Evolutionary conservation across 805 yeast genomes (phyloP).

Genomic region (Lipomyces anomalus): DNA sequence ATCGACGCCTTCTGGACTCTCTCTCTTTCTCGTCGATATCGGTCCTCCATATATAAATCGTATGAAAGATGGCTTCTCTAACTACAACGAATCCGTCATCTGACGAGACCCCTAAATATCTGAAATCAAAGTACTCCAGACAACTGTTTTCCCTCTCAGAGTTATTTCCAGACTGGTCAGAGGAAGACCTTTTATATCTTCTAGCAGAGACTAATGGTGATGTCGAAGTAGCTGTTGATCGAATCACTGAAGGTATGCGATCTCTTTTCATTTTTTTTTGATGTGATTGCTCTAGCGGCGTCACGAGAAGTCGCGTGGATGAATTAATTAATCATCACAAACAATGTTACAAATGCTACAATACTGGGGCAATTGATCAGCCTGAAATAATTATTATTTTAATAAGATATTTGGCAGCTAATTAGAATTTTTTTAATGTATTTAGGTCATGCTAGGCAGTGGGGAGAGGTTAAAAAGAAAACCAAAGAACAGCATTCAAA

Average conservation of each 20-base stretch:
- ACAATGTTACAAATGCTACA: neutral
- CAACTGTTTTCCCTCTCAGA: conserved; percentile 59
- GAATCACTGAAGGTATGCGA: conserved; percentile 62
- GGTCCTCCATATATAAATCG: too few species aligned
- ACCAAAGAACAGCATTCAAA: conserved; percentile 27
- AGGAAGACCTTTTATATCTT: conserved; percentile 71
- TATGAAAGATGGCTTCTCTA: too few species aligned
- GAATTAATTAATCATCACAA: neutral
- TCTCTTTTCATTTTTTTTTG: neutral
- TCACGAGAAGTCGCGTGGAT: neutral
- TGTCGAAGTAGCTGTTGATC: conserved; percentile 73
- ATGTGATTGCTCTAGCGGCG: neutral
- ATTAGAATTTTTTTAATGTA: neutral
- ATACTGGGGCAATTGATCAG: neutral
- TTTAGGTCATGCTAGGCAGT: conserved; percentile 67
- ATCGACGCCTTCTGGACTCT: too few species aligned
- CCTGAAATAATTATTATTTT: neutral
- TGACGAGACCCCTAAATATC: conserved; percentile 28
- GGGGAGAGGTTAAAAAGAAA: conserved; percentile 84
- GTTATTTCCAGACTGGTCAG: conserved; percentile 92
- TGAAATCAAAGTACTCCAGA: conserved; percentile 31
- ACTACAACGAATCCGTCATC: conserved; percentile 12
- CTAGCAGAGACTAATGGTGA: conserved; percentile 68
- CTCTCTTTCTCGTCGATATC: too few species aligned
- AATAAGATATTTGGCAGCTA: conserved; percentile 1